Percentiles rank a stretch among this genome's conserved stretches.
phyloP scores from a whole-genome alignment of 768 basidiomycete species.

The Gloeostereum incarnatum region DNA sequence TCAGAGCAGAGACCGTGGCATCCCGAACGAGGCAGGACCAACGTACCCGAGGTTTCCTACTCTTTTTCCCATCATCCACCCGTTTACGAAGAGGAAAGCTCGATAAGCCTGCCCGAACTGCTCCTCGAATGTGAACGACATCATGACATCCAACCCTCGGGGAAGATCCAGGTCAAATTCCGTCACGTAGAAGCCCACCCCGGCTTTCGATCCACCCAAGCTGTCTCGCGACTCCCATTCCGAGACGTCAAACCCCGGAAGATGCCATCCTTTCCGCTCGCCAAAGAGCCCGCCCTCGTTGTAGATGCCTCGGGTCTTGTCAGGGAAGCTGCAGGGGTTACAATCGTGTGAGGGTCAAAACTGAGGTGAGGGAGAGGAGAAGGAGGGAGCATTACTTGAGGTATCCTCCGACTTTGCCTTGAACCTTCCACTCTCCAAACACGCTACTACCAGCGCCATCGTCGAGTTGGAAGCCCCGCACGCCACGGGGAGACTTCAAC shows the following conservation, averaged over 20 bases:
- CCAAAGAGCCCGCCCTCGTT: conserved; percentile 41
- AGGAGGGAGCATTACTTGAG: conserved; percentile 25
- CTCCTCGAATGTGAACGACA: conserved; percentile 45
- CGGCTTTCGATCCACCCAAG: conserved; percentile 22
- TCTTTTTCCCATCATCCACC: conserved; percentile 58
- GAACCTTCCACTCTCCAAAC: conserved; percentile 37
- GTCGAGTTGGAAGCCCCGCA: conserved; percentile 42
- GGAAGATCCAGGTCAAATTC: conserved; percentile 41
- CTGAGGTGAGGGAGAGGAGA: not conserved
- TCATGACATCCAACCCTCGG: conserved; percentile 32
- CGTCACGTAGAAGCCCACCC: conserved; percentile 55
- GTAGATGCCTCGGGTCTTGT: conserved; percentile 37
- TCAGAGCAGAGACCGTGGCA: no score
- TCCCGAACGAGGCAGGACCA: no score
- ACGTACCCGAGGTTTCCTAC: conserved; percentile 35
- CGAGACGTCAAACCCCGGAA: conserved; percentile 44
- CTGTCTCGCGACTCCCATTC: conserved; percentile 40
- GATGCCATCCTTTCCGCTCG: conserved; percentile 36
- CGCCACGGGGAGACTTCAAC: conserved; percentile 51
- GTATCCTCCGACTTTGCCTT: conserved; percentile 42
- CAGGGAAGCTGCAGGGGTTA: conserved; percentile 23
- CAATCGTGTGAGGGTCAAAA: no score
- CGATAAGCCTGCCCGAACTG: conserved; percentile 31
- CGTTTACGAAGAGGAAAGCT: conserved; percentile 46
- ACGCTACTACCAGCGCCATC: conserved; percentile 2